Evolutionary conservation across 75 land plant species (phyloP), one percentile per base, ranked within the genome.

Genomic region (Isoetes taiwanensis): DNA sequence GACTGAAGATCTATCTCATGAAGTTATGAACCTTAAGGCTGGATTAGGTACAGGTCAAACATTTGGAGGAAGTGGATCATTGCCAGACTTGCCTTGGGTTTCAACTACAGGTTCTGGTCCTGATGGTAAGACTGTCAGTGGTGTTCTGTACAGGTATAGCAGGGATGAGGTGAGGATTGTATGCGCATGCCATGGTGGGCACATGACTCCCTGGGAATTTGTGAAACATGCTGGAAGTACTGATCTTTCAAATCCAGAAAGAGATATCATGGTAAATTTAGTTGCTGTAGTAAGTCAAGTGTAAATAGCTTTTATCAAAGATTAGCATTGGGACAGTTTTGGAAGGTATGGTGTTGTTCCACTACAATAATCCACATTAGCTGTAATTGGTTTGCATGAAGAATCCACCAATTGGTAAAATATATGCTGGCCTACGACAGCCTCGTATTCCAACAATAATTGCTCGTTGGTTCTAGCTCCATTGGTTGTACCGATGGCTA

Each of bases 151-250:
- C 57, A 74, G 69, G 62, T 75, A 55, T 43, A 77, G 67, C 28
- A 41, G 67, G 56, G 77, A 65, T 32, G 80, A 83, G 52, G 72
- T 91, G 32, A 80, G 58, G 53, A 87, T 91, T 37, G 95, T 91
- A 11, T 91, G 97, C 73, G 97, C 97, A 38, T 91, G 97, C 67
- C 97, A 91, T 68, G 97, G 97, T 0, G 24, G 72, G n/a, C 97
- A 91, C 70, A 74, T 91, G 85, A 67, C 88, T 11, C 82, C 95
- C 4, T 76, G 72, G 38, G 97, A 91, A 62, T 91, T 91, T 54
- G 68, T 83, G 29, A 76, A 73, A 32, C 97, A 91, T 77, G 95
- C 95, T 10, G 67, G 68, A 33, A 48, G 63, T 43, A 76, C 67
- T 8, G 91, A 86, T 11, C 26, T 60, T 43, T 54, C 64, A 25